Evolutionary conservation across 2,329 filamentous ascomycete genomes (phyloP), one percentile per base, ranked within the genome.

Genomic region (Colletotrichum tofieldiae): DNA sequence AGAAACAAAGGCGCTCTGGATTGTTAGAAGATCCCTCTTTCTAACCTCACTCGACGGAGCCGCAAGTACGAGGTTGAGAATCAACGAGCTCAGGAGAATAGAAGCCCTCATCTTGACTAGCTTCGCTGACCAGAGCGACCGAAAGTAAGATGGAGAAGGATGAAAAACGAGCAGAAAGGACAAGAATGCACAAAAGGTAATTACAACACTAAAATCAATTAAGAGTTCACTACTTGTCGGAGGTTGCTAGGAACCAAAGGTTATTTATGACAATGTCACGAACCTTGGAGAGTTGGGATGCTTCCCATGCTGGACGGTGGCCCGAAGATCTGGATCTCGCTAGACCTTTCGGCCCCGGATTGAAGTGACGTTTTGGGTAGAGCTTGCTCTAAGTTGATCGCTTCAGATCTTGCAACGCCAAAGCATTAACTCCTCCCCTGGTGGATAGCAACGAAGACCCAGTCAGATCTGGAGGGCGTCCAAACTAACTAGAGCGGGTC

Each of bases 1-100:
- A 0, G 55, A 49, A 0, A 66, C 39, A 18, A 72, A 51, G 5
- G 70, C 59, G 16, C 20, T 45, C 39, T 72, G 70, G 39, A 70
- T 65, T 7, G 6, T 35, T 18, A 32, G 14, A 0, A 54, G 23
- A n/a, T 65, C 59, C 47, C 65, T 62, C 29, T 58, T 71, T 12
- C 37, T 20, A 6, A 58, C 14, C 0, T 63, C 26, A 20, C 26
- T 23, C 16, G 54, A 29, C 8, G 61, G 61, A 9, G 59, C 69
- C 20, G 58, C 65, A 12, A 35, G 9, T 16, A 49, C 52, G 20
- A 47, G 18, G 16, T 2, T 32, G 58, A 72, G 58, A 12, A 69
- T 37, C 43, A 43, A 49, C 6, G 49, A 29, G 52, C 69, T 43
- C 23, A 54, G 0, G 5, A 72, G 35, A 41, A 68, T 18, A 35